Evolutionary conservation across 2,329 filamentous ascomycete genomes (phyloP).

Genomic region (Tolypocladium sp.): DNA sequence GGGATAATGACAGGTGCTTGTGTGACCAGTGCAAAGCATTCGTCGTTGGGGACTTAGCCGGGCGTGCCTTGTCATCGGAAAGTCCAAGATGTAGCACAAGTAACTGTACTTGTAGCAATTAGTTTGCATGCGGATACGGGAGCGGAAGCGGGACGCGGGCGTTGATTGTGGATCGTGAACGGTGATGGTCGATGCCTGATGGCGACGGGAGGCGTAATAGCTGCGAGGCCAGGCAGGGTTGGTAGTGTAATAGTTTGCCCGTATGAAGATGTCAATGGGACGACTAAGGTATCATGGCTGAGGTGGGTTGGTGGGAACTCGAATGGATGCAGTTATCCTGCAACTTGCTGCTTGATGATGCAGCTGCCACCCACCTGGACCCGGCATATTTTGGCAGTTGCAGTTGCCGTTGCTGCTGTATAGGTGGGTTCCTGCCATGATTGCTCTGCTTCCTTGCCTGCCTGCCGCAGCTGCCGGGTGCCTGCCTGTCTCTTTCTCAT

Average conservation of each 20-base stretch:
- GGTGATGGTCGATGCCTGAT: background rate
- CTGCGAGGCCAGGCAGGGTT: background rate
- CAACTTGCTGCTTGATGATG: background rate
- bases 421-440: background rate
- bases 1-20: background rate
- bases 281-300: background rate
- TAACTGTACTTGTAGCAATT: background rate
- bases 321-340: background rate
- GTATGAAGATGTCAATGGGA: background rate
- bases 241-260: background rate
- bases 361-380: background rate
- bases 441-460: background rate
- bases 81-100: background rate
- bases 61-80: background rate
- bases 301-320: background rate
- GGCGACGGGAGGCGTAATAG: background rate
- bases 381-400: background rate
- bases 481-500: background rate
- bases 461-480: background rate
- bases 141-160: background rate
- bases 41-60: background rate
- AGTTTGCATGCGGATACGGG: background rate
- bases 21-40: background rate
- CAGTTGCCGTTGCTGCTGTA: background rate
- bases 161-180: background rate